These are phyloP conservation scores for Russula dissimulans DNA, from an alignment of 768 basidiomycete species.

Conservation along the genomic window DNA sequence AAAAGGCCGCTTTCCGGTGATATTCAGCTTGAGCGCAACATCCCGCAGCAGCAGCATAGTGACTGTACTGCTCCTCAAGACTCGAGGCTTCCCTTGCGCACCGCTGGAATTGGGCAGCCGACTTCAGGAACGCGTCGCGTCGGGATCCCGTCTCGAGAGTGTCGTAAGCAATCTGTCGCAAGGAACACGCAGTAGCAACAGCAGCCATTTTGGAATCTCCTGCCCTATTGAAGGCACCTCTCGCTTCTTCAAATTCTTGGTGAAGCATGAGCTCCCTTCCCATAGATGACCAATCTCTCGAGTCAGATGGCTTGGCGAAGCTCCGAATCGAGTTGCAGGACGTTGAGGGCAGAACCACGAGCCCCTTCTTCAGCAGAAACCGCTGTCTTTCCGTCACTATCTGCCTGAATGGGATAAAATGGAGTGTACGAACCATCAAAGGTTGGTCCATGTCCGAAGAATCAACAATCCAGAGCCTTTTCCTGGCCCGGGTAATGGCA, in stretches of 20 bases:
- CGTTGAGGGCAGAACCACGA: background rate
- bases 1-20: background rate
- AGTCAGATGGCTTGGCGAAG: too few species aligned
- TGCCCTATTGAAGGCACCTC: too few species aligned
- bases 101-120: background rate
- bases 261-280: too few species aligned
- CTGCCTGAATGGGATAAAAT: background rate
- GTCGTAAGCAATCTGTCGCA: too few species aligned
- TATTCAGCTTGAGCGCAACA: constrained; percentile 2
- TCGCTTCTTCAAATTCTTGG: too few species aligned
- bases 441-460: constrained; percentile 36
- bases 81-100: background rate
- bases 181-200: too few species aligned
- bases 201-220: too few species aligned
- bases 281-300: too few species aligned
- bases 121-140: background rate
- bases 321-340: too few species aligned
- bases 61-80: background rate
- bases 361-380: background rate
- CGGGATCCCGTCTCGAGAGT: background rate
- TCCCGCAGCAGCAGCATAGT: background rate
- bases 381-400: background rate
- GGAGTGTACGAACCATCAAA: constrained; percentile 31
- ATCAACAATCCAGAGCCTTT: constrained; percentile 64
- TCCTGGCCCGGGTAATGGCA: constrained; percentile 59